Percentiles rank a stretch among this genome's conserved stretches.
These are phyloP conservation scores for Piper longum DNA, from an alignment of 164 flowering plant genomes.

Conservation along the genomic window DNA sequence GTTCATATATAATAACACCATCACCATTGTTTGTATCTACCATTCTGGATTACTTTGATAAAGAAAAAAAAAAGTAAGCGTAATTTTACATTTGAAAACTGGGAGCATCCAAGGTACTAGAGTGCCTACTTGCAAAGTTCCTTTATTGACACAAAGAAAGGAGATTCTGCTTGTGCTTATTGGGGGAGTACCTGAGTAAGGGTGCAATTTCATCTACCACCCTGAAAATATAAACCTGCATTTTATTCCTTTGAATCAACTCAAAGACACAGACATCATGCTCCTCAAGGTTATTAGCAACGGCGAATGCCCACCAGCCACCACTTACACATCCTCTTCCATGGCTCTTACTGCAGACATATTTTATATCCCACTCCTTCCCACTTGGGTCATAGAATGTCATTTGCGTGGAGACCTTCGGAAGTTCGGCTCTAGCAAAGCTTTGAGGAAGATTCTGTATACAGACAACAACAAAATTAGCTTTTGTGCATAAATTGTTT, in stretches of 20 bases:
- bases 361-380: slow-evolving; percentile 6
- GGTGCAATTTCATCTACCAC: slow-evolving; percentile 13
- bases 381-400: slow-evolving; percentile 11
- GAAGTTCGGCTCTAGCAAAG: neutral
- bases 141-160: no score
- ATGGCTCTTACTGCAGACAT: neutral
- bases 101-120: no score
- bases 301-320: slow-evolving; percentile 7
- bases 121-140: no score
- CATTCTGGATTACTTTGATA: no score
- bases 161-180: neutral
- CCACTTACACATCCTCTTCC: slow-evolving; percentile 5
- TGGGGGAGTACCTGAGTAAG: neutral
- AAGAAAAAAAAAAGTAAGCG: no score
- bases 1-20: no score
- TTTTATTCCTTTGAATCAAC: neutral
- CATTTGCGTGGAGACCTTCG: neutral
- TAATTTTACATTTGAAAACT: no score
- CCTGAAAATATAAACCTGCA: slow-evolving; percentile 16
- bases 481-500: no score
- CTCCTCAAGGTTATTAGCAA: slow-evolving; percentile 7
- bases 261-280: slow-evolving; percentile 14
- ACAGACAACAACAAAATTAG: neutral
- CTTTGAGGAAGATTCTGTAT: slow-evolving; percentile 2
- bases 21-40: no score